phyloP scores from a whole-genome alignment of 805 yeast genomes.

The Saturnispora gosingensis region DNA sequence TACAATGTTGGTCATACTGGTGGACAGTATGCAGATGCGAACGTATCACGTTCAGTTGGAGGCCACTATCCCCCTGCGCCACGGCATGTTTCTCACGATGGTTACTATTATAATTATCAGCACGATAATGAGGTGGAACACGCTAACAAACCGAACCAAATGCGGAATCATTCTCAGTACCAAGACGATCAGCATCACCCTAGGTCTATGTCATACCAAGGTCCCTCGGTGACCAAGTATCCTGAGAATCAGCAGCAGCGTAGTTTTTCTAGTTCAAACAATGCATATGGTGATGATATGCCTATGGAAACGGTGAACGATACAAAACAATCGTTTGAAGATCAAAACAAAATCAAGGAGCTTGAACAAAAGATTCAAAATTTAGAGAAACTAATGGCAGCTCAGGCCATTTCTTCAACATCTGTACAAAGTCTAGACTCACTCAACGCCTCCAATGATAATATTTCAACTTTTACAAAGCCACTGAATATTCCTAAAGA shows the following conservation, averaged over 20 bases:
- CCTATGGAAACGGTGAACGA: not conserved
- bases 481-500: not conserved
- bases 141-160: not conserved
- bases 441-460: not conserved
- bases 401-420: constrained; percentile 2
- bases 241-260: not conserved
- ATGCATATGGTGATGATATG: not conserved
- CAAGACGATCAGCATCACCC: not conserved
- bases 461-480: not conserved
- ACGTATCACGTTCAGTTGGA: not conserved
- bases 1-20: not conserved
- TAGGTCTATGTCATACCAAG: constrained; percentile 1
- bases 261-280: not conserved
- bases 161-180: not conserved
- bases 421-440: not conserved
- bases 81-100: constrained; percentile 7
- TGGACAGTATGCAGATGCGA: not conserved
- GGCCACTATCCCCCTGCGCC: not conserved
- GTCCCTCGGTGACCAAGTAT: not conserved
- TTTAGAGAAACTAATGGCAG: constrained; percentile 22
- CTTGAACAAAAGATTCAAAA: constrained; percentile 27
- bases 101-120: not conserved
- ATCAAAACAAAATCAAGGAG: constrained; percentile 19
- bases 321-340: not conserved
- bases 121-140: not conserved